phyloP scores from a whole-genome alignment of 1,139 yeast species.

The Blastobotrys aristatus region DNA sequence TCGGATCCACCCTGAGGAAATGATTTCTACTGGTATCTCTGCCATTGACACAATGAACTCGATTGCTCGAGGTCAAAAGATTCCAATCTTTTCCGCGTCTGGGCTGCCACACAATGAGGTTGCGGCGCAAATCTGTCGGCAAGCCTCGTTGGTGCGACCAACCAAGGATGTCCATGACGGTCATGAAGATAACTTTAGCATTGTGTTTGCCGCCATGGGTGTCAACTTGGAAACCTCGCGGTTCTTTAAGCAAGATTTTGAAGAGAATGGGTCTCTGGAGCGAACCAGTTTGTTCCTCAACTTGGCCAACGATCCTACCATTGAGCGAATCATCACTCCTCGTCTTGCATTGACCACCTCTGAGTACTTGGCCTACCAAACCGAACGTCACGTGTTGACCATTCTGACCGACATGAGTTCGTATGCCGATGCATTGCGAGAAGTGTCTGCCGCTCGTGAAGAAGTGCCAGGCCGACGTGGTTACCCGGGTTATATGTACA shows the following conservation, averaged over 20 bases:
- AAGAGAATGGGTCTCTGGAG: slow-evolving; percentile 96
- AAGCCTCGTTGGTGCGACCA: slow-evolving; percentile 98
- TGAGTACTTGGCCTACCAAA: slow-evolving; percentile 96
- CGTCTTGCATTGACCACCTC: slow-evolving; percentile 99
- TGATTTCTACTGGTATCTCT: slow-evolving; percentile 97
- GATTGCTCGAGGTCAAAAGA: slow-evolving; percentile 99
- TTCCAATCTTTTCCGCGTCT: slow-evolving; percentile 97
- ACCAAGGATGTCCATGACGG: slow-evolving; percentile 99
- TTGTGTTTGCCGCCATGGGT: slow-evolving; percentile 99
- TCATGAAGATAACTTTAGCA: slow-evolving; percentile 97
- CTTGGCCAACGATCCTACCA: slow-evolving; percentile 98
- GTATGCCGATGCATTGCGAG: slow-evolving; percentile 98
- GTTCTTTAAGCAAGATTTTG: slow-evolving; percentile 97
- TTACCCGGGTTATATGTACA: slow-evolving; percentile 99
- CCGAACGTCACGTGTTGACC: slow-evolving; percentile 97
- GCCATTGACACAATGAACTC: slow-evolving; percentile 99
- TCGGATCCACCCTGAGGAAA: slow-evolving; percentile 98
- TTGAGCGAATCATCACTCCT: slow-evolving; percentile 98
- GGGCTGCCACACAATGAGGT: slow-evolving; percentile 99
- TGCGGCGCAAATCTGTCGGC: slow-evolving; percentile 99
- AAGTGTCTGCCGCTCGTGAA: slow-evolving; percentile 99
- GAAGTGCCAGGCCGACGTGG: slow-evolving; percentile 99
- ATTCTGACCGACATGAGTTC: slow-evolving; percentile 99
- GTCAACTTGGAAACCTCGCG: slow-evolving; percentile 87
- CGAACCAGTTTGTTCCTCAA: slow-evolving; percentile 94